Conservation (phyloP, 257 asterid species). For the Solanum etuberosum region DNA sequence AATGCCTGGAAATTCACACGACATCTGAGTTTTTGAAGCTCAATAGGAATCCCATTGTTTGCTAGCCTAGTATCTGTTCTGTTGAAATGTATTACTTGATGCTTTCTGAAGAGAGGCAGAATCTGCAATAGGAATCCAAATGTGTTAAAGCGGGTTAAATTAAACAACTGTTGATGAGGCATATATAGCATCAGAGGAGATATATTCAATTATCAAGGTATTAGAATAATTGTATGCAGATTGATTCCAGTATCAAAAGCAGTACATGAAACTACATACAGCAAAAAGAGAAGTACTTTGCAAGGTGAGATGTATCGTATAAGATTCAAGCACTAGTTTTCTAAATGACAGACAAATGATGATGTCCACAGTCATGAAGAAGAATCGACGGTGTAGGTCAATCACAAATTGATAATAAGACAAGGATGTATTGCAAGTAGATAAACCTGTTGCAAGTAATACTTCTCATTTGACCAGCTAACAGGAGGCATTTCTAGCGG, state of each 20-base stretch:
- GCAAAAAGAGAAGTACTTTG: background rate
- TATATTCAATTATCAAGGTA: background rate
- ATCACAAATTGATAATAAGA: background rate
- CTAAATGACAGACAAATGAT: background rate
- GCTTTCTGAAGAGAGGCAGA: constrained; percentile 64
- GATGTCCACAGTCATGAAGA: background rate
- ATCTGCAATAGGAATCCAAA: constrained; percentile 37
- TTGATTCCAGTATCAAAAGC: background rate
- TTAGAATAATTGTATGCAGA: background rate
- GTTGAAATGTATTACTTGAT: constrained; percentile 81
- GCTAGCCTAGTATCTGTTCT: constrained; percentile 76
- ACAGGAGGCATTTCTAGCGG: constrained; percentile 82
- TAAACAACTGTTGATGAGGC: background rate
- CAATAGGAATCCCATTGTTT: constrained; percentile 70
- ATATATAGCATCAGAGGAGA: background rate
- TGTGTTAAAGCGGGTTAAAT: background rate
- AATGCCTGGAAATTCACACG: constrained; percentile 83
- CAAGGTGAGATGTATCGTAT: background rate
- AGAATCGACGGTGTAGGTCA: background rate
- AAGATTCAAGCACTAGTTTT: background rate
- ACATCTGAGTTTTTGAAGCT: constrained; percentile 79
- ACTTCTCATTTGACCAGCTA: constrained; percentile 92
- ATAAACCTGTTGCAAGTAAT: constrained; percentile 82
- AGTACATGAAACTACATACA: background rate
- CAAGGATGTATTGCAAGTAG: background rate